Evolutionary conservation across 805 yeast genomes (phyloP).

Genomic region (Nakazawaea ishiwadae): DNA sequence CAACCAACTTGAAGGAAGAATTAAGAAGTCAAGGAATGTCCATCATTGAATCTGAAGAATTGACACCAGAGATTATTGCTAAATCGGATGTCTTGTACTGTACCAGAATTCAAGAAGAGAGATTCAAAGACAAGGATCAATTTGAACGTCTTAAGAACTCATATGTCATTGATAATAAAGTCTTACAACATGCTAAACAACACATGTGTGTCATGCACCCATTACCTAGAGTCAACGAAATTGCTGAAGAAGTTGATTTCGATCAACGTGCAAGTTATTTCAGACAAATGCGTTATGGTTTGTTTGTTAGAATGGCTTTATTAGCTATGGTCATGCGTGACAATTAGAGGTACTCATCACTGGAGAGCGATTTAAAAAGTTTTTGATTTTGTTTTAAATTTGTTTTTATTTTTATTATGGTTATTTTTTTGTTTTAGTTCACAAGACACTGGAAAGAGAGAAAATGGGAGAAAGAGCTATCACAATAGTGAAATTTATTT

Average conservation of each 20-base stretch:
- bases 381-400: slow-evolving; percentile 1
- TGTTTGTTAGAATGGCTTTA: slow-evolving; percentile 97
- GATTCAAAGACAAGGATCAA: slow-evolving; percentile 72
- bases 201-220: slow-evolving; percentile 99
- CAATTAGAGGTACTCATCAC: slow-evolving; percentile 6
- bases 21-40: slow-evolving; percentile 65
- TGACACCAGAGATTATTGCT: slow-evolving; percentile 82
- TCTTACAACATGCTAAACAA: slow-evolving; percentile 87
- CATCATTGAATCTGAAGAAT: slow-evolving; percentile 64
- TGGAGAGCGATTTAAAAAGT: not conserved
- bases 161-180: slow-evolving; percentile 88
- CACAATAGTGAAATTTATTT: too few relatives aligned
- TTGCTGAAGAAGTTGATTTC: slow-evolving; percentile 96
- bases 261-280: slow-evolving; percentile 99
- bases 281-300: slow-evolving; percentile 99
- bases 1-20: slow-evolving; percentile 65
- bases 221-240: slow-evolving; percentile 94
- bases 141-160: slow-evolving; percentile 87
- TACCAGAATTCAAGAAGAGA: slow-evolving; percentile 96
- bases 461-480: too few relatives aligned
- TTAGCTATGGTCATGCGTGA: slow-evolving; percentile 96
- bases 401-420: not conserved
- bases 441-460: not conserved
- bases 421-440: not conserved
- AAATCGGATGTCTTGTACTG: slow-evolving; percentile 94